These are phyloP conservation scores for Luvunga scandens DNA, from an alignment of 345 rosid species.

Conservation along the genomic window DNA sequence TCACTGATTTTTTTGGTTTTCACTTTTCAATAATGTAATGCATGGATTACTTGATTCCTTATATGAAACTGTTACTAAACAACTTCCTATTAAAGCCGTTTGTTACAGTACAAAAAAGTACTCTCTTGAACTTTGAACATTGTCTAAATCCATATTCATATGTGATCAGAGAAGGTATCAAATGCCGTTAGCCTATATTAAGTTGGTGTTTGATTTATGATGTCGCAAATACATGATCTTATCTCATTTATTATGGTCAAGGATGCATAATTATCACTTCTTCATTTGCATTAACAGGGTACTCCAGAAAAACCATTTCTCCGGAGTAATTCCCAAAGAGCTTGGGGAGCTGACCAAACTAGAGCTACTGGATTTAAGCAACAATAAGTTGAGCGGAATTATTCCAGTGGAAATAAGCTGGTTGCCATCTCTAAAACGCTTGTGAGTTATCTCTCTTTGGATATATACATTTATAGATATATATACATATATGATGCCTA, in stretches of 20 bases:
- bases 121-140: background rate
- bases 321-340: constrained; percentile 67
- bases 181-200: background rate
- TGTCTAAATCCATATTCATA: background rate
- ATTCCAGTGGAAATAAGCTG: constrained; percentile 60
- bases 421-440: constrained; percentile 46
- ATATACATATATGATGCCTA: background rate
- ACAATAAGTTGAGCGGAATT: constrained; percentile 61
- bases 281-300: constrained; percentile 36
- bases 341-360: constrained; percentile 51
- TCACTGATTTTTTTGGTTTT: background rate
- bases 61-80: background rate
- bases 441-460: constrained; percentile 48
- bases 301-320: constrained; percentile 53
- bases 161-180: background rate
- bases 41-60: background rate
- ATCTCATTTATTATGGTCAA: background rate
- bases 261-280: background rate
- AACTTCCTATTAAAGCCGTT: background rate
- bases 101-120: background rate
- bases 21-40: background rate
- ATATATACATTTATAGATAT: background rate
- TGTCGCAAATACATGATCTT: background rate
- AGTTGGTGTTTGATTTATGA: background rate
- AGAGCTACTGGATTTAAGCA: constrained; percentile 66